These are phyloP conservation scores for Prunus kanzakura DNA, from an alignment of 306 rosid genomes.

Conservation along the genomic window DNA sequence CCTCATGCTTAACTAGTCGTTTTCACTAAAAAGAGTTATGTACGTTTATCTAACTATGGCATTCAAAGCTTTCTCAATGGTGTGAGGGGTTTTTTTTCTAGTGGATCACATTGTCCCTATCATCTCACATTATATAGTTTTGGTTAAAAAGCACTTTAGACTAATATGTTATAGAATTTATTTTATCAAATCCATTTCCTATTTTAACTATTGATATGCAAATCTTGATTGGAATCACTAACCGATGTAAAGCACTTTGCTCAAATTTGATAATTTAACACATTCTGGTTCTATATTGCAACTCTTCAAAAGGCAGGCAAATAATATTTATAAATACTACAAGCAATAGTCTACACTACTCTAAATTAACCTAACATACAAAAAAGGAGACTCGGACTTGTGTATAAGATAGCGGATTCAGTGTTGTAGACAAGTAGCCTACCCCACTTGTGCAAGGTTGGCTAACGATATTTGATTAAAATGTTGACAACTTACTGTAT, in stretches of 20 bases:
- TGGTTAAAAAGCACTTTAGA: no score
- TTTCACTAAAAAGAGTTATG: constrained; percentile 29
- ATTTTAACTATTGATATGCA: no score
- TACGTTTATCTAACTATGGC: constrained; percentile 14
- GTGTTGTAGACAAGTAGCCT: no score
- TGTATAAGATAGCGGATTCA: no score
- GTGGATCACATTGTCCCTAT: background rate
- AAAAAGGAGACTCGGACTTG: accelerated
- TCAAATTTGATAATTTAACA: background rate
- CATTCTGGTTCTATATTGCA: background rate
- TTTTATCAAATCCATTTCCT: no score
- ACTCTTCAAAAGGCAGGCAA: accelerated
- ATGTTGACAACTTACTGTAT: background rate
- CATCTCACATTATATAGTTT: no score
- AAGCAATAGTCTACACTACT: background rate
- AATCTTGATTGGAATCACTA: no score
- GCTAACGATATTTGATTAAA: background rate
- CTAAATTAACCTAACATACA: no score
- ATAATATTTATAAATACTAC: background rate
- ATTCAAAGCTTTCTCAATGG: background rate
- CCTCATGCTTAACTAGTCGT: constrained; percentile 9
- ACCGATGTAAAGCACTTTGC: no score
- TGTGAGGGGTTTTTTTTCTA: no score
- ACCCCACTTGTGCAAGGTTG: no score
- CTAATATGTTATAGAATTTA: no score